phyloP scores from a whole-genome alignment of 495 filamentous ascomycete species.

The Talaromyces adpressus region DNA sequence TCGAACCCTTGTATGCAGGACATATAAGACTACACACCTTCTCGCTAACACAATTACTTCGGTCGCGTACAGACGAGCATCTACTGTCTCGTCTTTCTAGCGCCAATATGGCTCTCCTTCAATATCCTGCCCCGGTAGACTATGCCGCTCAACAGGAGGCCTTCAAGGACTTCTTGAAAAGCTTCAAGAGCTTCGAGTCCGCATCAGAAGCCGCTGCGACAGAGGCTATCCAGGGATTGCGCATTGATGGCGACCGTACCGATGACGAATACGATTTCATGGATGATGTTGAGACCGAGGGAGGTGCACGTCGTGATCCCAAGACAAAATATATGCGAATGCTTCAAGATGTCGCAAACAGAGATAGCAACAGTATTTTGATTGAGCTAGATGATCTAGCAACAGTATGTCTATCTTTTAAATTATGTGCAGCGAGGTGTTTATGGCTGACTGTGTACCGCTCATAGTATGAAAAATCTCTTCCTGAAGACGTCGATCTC shows the following conservation, averaged over 20 bases:
- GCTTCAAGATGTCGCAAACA: slow-evolving; percentile 80
- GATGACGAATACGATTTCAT: slow-evolving; percentile 94
- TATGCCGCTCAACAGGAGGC: slow-evolving; percentile 80
- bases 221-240: slow-evolving; percentile 72
- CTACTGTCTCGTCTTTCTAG: slow-evolving; percentile 6
- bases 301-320: slow-evolving; percentile 40
- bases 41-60: background rate
- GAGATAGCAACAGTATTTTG: slow-evolving; percentile 62
- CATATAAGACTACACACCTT: background rate
- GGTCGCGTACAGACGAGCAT: background rate
- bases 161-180: slow-evolving; percentile 80
- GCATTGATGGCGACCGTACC: slow-evolving; percentile 80
- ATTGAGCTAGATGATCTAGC: slow-evolving; percentile 87
- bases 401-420: slow-evolving; percentile 41
- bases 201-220: slow-evolving; percentile 59
- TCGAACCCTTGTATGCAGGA: background rate
- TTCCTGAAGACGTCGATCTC: slow-evolving; percentile 53
- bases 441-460: slow-evolving; percentile 3
- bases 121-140: slow-evolving; percentile 67
- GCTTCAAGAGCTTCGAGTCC: slow-evolving; percentile 78
- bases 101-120: slow-evolving; percentile 69
- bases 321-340: slow-evolving; percentile 87
- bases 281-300: slow-evolving; percentile 65
- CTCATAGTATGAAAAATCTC: slow-evolving; percentile 62
- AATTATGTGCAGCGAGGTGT: background rate